Evolutionary conservation across 345 rosid species (phyloP).

Genomic region (Syzygium jambos): DNA sequence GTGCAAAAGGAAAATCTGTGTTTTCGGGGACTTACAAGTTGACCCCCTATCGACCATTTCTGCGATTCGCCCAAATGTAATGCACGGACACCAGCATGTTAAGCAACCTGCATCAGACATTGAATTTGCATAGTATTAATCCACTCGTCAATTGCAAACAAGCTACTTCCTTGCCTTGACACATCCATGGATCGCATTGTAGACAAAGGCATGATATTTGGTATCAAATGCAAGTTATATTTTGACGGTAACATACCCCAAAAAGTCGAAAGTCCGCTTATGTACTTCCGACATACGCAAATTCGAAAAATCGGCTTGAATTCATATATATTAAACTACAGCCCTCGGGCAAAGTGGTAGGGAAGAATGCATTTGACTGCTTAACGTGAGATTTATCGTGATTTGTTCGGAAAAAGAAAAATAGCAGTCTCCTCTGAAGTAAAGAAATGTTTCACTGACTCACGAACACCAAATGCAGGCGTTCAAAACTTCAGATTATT

Average conservation of each 20-base stretch:
- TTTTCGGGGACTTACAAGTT: conserved; percentile 14
- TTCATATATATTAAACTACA: neutral
- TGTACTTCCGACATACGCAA: neutral
- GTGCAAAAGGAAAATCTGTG: neutral
- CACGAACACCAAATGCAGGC: neutral
- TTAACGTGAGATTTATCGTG: neutral
- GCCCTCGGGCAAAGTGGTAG: neutral
- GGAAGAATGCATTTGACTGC: neutral
- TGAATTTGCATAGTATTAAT: neutral
- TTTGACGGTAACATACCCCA: neutral
- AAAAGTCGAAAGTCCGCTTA: neutral
- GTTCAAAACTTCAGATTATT: neutral
- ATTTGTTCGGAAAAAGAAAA: neutral
- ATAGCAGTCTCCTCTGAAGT: neutral
- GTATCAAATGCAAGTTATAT: neutral
- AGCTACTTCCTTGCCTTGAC: neutral
- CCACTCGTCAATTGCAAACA: neutral
- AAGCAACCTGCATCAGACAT: conserved; percentile 31
- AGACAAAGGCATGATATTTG: neutral
- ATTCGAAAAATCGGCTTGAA: neutral
- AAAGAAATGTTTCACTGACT: neutral
- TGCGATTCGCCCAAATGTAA: conserved; percentile 55
- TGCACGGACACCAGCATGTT: conserved; percentile 65
- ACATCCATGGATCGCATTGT: neutral
- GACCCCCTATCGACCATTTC: conserved; percentile 65